Evolutionary conservation across 805 yeast genomes (phyloP).

Genomic region (Candida taoyuanica): DNA sequence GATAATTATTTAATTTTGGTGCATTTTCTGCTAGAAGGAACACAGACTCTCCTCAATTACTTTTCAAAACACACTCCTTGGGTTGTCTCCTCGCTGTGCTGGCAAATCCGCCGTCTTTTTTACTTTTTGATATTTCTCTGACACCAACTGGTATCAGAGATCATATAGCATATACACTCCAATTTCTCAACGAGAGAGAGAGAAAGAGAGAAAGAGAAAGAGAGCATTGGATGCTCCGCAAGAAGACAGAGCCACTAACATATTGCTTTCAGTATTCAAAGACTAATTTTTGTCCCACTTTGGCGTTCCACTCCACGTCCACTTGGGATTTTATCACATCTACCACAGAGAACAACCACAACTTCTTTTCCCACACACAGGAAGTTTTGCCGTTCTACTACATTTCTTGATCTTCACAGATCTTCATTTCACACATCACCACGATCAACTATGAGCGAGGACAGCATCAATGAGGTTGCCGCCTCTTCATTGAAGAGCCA

Average conservation of each 20-base stretch:
- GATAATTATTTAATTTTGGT: too few relatives aligned
- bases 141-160: too few relatives aligned
- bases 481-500: slow-evolving; percentile 24
- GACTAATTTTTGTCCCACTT: slow-evolving; percentile 12
- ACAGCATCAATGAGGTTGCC: slow-evolving; percentile 35
- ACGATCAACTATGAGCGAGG: slow-evolving; percentile 34
- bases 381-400: neutral
- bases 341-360: neutral
- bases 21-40: too few relatives aligned
- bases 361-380: slow-evolving; percentile 1
- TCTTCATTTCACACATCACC: slow-evolving; percentile 3
- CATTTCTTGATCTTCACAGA: neutral
- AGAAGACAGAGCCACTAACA: slow-evolving; percentile 3
- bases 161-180: too few relatives aligned
- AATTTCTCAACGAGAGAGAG: neutral
- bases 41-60: too few relatives aligned
- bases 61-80: too few relatives aligned
- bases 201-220: neutral
- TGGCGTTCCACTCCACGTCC: slow-evolving; percentile 13
- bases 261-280: slow-evolving; percentile 15
- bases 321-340: slow-evolving; percentile 7
- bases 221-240: neutral
- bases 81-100: too few relatives aligned
- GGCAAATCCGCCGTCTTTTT: too few relatives aligned
- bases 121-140: too few relatives aligned